Evolutionary conservation across 805 yeast species (phyloP), one percentile per base, ranked within the genome.

Genomic region (Myxozyma sirexii): DNA sequence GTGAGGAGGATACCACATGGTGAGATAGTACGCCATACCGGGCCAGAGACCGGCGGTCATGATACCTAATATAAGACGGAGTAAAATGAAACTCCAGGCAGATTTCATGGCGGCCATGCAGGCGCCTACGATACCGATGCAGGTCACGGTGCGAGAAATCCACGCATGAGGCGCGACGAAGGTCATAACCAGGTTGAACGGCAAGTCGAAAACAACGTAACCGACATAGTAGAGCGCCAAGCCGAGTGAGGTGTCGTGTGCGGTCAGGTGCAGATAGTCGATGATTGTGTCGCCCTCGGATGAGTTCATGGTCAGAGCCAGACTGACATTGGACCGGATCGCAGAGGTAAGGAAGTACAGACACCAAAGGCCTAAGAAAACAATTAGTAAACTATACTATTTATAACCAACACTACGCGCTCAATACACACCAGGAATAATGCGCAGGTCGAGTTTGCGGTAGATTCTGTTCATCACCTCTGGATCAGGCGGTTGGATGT

Each of bases 121-220:
- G 0, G 88, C 71, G 69, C 87, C 88, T 1, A 88, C 90, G 44
- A 88, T 67, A 8, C 96, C 96, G 45, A 90, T 89, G 27, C 89
- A 78, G 42, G 87, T 76, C 37, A 88, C 86, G 66, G 87, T 89
- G 72, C 96, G 82, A 7, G 89, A 78, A 63, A 90, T 75, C 97
- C 97, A 90, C 0, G 87, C 81, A 67, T 90, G 94, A 1, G 97
- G 96, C 24, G 91, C 85, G 7, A 88, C 80, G 56, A 79, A 78
- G n/a, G 96, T 89, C 96, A 90, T 88, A 52, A 83, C 75, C 67
- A 90, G 78, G 73, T 90, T 90, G 92, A 88, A 88, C 35, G 97
- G 97, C 37, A 90, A 84, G 72, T 90, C 96, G 70, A 90, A 90
- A 43, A 90, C 76, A 65, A 90, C 88, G 71, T 82, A 88, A 4